Percentiles rank a stretch among this genome's conserved stretches.
Evolutionary conservation across 2,329 filamentous ascomycete genomes (phyloP).

Genomic region (Cladobotryum mycophilum): DNA sequence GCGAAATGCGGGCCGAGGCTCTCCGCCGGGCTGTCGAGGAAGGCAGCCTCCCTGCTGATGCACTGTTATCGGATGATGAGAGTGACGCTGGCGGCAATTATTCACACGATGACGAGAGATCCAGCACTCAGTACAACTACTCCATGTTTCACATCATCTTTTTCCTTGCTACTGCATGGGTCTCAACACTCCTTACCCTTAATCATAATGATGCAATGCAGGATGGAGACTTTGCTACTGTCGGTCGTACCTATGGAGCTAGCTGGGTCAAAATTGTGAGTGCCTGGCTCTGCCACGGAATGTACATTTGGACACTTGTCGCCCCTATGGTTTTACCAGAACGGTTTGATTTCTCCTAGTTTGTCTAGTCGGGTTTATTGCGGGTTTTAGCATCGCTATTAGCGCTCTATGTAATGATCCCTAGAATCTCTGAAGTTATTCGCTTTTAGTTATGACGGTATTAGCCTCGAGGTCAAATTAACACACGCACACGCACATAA

Average conservation of each 20-base stretch:
- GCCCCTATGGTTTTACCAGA: slow-evolving; percentile 83
- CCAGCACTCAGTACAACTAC: slow-evolving; percentile 92
- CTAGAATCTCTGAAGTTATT: no score
- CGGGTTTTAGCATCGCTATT: no score
- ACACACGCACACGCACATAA: no score
- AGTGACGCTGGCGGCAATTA: slow-evolving; percentile 57
- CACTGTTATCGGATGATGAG: slow-evolving; percentile 68
- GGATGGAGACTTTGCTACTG: slow-evolving; percentile 74
- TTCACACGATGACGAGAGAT: slow-evolving; percentile 79
- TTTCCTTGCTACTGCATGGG: slow-evolving; percentile 92
- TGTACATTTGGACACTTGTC: slow-evolving; percentile 89
- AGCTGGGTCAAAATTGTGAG: slow-evolving; percentile 99
- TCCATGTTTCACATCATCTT: slow-evolving; percentile 96
- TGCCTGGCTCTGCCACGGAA: slow-evolving; percentile 90
- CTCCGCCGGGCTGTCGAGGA: slow-evolving; percentile 88
- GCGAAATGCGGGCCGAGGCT: slow-evolving; percentile 89
- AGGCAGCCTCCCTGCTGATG: slow-evolving; percentile 85
- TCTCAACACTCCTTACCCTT: slow-evolving; percentile 78
- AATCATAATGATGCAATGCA: slow-evolving; percentile 61
- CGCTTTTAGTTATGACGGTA: no score
- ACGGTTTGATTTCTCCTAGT: slow-evolving; percentile 60
- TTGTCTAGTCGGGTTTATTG: slow-evolving; percentile 25
- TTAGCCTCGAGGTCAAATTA: no score
- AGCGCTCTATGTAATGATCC: no score
- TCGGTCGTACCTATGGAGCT: slow-evolving; percentile 92